Evolutionary conservation across 441 rosid species (phyloP).

Genomic region (Adansonia grandidieri): DNA sequence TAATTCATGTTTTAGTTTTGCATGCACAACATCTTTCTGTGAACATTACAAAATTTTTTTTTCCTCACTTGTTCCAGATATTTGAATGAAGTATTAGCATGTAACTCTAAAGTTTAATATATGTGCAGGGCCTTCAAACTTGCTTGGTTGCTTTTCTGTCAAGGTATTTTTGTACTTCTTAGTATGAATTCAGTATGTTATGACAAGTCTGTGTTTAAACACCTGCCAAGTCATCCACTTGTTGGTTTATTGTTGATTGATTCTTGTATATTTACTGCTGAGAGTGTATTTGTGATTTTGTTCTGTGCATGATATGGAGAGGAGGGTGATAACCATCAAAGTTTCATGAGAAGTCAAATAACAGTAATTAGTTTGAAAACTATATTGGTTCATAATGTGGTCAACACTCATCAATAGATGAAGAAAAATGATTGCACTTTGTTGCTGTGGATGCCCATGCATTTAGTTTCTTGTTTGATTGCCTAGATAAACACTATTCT

Average conservation of each 20-base stretch:
- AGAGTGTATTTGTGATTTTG: not conserved
- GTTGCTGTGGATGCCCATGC: slow-evolving; percentile 1
- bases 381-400: not conserved
- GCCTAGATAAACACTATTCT: not conserved
- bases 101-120: slow-evolving; percentile 38
- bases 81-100: slow-evolving; percentile 15
- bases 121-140: slow-evolving; percentile 91
- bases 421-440: not conserved
- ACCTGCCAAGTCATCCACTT: slow-evolving; percentile 12
- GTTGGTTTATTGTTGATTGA: slow-evolving; percentile 13
- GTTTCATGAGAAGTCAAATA: not conserved
- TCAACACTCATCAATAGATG: not conserved
- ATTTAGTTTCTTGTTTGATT: not conserved
- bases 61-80: not conserved
- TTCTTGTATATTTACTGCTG: slow-evolving; percentile 13
- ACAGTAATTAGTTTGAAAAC: slow-evolving; percentile 2
- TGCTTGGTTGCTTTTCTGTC: slow-evolving; percentile 87
- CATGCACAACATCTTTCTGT: not conserved
- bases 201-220: slow-evolving; percentile 12
- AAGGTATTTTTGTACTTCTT: slow-evolving; percentile 50
- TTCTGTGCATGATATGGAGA: slow-evolving; percentile 8
- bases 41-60: not conserved
- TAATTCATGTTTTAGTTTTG: not conserved
- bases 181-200: slow-evolving; percentile 20
- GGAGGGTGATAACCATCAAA: slow-evolving; percentile 3